phyloP scores from a whole-genome alignment of 2,329 filamentous ascomycete genomes.

The Talaromyces islandicus region DNA sequence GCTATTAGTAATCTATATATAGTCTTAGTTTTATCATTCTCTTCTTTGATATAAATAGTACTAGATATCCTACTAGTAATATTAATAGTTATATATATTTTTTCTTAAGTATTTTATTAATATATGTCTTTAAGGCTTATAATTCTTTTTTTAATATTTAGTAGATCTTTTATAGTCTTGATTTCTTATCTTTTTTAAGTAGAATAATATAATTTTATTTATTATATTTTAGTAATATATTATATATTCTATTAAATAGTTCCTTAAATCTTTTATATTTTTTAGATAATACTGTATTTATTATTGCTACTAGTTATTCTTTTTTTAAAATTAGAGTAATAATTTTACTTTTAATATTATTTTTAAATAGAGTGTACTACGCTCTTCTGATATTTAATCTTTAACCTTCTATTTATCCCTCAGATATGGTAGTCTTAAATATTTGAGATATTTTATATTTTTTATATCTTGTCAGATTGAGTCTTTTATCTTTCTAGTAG shows the following conservation, averaged over 20 bases:
- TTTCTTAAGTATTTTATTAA: constrained; percentile 1
- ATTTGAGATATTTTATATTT: not conserved
- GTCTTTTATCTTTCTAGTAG: not conserved
- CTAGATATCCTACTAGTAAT: too few species aligned
- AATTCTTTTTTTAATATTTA: not conserved
- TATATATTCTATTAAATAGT: constrained; percentile 7
- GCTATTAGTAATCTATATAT: too few species aligned
- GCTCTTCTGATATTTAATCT: not conserved
- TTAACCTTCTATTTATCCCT: not conserved
- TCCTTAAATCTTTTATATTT: constrained; percentile 3
- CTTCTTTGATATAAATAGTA: too few species aligned
- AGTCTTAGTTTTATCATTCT: too few species aligned
- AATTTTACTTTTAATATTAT: not conserved
- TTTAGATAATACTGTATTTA: not conserved
- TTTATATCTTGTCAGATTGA: not conserved
- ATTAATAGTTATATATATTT: not conserved
- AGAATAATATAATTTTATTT: not conserved
- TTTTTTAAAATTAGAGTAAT: not conserved
- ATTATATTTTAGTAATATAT: not conserved
- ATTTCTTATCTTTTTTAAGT: not conserved
- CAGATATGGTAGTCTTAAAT: not conserved
- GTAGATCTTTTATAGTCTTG: not conserved
- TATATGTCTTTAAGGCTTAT: not conserved
- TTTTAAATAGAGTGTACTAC: too few species aligned
- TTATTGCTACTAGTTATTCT: constrained; percentile 1